Percentiles rank a stretch among this genome's conserved stretches.
Conservation (phyloP, 2,329 filamentous ascomycete species). For the Penicillium expansum region DNA sequence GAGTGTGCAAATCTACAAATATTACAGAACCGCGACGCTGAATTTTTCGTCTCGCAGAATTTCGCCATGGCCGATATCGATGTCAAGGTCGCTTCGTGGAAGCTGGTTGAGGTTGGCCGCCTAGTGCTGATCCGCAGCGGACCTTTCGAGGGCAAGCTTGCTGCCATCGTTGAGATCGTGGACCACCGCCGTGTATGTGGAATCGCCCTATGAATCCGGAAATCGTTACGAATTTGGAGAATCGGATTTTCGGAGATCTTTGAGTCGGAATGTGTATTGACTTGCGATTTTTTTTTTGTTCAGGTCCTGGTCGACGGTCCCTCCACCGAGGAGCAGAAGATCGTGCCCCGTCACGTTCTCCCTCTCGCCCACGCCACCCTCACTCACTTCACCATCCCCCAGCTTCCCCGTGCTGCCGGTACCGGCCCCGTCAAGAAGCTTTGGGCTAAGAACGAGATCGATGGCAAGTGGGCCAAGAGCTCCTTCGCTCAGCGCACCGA, state of each 20-base stretch:
- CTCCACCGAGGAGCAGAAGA: conserved; percentile 72
- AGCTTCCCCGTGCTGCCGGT: conserved; percentile 81
- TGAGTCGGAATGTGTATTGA: conserved; percentile 18
- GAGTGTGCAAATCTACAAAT: conserved; percentile 29
- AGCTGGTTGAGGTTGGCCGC: conserved; percentile 97
- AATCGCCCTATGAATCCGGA: conserved; percentile 11
- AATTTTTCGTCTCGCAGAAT: conserved; percentile 47
- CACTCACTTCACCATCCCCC: conserved; percentile 82
- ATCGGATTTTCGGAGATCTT: conserved; percentile 8
- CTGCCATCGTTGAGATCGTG: conserved; percentile 97
- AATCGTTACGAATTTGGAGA: conserved; percentile 9
- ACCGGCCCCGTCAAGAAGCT: conserved; percentile 77
- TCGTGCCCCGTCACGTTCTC: conserved; percentile 82
- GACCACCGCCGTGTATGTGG: conserved; percentile 98
- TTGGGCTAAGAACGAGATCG: conserved; percentile 90
- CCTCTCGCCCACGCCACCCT: conserved; percentile 80
- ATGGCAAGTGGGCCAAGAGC: conserved; percentile 88
- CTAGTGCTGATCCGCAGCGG: conserved; percentile 87
- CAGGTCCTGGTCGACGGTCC: conserved; percentile 97
- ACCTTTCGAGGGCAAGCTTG: conserved; percentile 79
- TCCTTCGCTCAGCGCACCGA: conserved; percentile 92
- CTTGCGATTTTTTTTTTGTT: conserved; percentile 24
- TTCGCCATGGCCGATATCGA: conserved; percentile 79
- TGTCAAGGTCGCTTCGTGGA: conserved; percentile 81
- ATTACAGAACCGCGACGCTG: conserved; percentile 22